These are phyloP conservation scores for Botrytis sinoallii DNA, from an alignment of 2,329 filamentous ascomycete species.

Conservation along the genomic window DNA sequence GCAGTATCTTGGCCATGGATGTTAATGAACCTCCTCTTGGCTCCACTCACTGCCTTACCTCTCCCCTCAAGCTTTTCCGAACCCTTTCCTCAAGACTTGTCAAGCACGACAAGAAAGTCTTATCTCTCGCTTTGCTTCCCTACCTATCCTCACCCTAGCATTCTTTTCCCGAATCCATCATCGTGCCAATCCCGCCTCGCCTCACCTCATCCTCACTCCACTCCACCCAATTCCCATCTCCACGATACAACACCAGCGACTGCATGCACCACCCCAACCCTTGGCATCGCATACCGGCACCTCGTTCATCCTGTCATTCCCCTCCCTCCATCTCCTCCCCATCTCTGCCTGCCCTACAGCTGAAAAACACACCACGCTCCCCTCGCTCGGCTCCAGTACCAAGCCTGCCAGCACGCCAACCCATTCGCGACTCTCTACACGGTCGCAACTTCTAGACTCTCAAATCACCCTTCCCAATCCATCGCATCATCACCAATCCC, in stretches of 20 bases:
- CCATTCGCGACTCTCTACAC: background rate
- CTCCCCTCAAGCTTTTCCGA: slow-evolving; percentile 9
- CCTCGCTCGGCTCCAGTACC: background rate
- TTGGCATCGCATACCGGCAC: slow-evolving; percentile 5
- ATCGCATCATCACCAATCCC: background rate
- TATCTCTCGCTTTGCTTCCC: slow-evolving; percentile 8
- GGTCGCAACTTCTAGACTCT: background rate
- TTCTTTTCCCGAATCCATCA: background rate
- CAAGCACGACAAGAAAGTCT: slow-evolving; percentile 6
- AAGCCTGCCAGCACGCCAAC: background rate
- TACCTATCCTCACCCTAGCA: background rate
- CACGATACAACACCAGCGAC: background rate
- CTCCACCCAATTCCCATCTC: background rate
- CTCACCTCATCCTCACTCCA: background rate
- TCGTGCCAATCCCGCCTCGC: background rate
- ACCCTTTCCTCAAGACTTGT: background rate
- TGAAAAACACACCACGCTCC: background rate
- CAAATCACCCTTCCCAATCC: background rate
- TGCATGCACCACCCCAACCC: background rate
- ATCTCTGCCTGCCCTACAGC: background rate
- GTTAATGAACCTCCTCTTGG: slow-evolving; percentile 13
- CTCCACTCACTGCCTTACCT: slow-evolving; percentile 3
- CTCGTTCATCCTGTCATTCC: background rate
- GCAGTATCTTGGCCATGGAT: slow-evolving; percentile 8
- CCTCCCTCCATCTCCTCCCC: background rate